These are phyloP conservation scores for Coleophoma eucalyptorum DNA, from an alignment of 2,329 filamentous ascomycete species.

Conservation along the genomic window DNA sequence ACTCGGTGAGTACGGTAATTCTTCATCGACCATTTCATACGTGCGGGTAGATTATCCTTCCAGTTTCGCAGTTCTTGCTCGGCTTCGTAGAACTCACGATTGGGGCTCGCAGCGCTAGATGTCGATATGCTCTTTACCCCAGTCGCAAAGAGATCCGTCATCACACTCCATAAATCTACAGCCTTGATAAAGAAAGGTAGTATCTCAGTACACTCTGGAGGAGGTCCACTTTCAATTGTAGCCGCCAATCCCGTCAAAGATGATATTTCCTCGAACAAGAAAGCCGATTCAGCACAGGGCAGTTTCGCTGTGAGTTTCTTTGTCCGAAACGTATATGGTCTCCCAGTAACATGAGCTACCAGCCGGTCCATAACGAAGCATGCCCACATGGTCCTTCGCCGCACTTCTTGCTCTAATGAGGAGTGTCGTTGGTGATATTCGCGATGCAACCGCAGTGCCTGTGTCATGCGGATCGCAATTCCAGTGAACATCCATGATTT, in stretches of 20 bases:
- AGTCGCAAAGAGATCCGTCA: not conserved
- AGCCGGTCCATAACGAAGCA: not conserved
- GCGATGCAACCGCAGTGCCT: constrained; percentile 5
- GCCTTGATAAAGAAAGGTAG: not conserved
- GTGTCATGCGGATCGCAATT: constrained; percentile 8
- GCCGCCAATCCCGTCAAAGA: not conserved
- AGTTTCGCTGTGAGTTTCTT: not conserved
- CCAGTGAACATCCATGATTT: constrained; percentile 11
- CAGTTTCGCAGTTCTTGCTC: not conserved
- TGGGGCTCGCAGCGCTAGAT: not conserved
- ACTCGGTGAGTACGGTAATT: not conserved
- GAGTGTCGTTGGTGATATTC: constrained; percentile 8
- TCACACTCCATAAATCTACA: not conserved
- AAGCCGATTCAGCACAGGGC: not conserved
- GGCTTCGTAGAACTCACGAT: not conserved
- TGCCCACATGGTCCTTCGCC: constrained; percentile 5
- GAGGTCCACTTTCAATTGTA: not conserved
- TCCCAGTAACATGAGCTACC: not conserved
- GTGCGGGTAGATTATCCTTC: not conserved
- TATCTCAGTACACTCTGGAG: not conserved
- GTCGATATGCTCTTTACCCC: not conserved
- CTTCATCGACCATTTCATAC: constrained; percentile 1
- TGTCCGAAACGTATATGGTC: not conserved
- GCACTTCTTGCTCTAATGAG: constrained; percentile 5
- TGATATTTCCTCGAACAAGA: not conserved